A percentile compares a stretch with the other conserved stretches of the same genome.
phyloP scores from a whole-genome alignment of 345 rosid species.

The Gossypium bickii region DNA sequence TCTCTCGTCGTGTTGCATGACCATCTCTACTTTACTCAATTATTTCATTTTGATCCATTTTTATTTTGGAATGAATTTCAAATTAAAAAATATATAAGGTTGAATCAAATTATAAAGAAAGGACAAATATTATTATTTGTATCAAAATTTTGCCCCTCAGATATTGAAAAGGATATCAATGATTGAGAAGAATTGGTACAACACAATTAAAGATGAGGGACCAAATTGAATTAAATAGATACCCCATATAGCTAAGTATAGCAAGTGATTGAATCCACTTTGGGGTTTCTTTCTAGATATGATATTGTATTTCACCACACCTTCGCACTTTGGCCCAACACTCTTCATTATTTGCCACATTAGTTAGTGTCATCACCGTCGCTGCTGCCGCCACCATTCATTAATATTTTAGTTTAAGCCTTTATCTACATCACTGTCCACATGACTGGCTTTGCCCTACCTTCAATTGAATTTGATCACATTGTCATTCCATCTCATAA shows the following conservation, averaged over 20 bases:
- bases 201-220: neutral
- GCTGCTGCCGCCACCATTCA: neutral
- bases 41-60: no score
- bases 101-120: no score
- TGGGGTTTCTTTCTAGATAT: neutral
- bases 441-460: neutral
- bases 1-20: no score
- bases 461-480: neutral
- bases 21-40: no score
- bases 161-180: neutral
- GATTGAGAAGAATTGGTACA: neutral
- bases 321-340: no score
- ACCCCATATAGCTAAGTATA: neutral
- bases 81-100: no score
- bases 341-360: no score
- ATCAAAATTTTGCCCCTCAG: neutral
- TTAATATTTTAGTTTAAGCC: neutral
- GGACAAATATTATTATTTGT: no score
- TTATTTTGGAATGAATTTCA: no score
- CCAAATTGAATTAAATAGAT: neutral
- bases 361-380: no score
- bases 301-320: neutral
- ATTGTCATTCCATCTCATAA: neutral
- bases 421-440: neutral
- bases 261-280: no score